Evolutionary conservation across 305 asterid species (phyloP).

Genomic region (Andrographis paniculata): DNA sequence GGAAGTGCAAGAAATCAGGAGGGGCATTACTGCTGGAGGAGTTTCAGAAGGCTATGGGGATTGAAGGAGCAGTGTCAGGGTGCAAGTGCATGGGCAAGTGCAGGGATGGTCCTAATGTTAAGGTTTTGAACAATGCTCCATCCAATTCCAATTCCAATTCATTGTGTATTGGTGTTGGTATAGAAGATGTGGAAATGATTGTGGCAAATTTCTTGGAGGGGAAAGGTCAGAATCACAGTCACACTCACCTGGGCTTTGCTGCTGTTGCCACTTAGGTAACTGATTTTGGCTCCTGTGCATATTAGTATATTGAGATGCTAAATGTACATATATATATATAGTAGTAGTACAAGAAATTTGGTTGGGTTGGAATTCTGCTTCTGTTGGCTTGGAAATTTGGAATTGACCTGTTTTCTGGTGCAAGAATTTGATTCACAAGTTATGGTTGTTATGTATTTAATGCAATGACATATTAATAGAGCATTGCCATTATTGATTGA

Average conservation of each 20-base stretch:
- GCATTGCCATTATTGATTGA: no score
- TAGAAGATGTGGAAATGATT: constrained; percentile 63
- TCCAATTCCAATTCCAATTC: constrained; percentile 18
- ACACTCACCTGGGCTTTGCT: constrained; percentile 28
- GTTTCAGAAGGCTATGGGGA: constrained; percentile 45
- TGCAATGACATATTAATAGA: no score
- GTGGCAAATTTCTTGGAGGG: constrained; percentile 42
- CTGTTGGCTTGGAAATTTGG: no score
- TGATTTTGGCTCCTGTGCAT: no score
- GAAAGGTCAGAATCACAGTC: constrained; percentile 10
- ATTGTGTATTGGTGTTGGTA: constrained; percentile 53
- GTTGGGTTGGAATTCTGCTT: no score
- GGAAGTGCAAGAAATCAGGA: constrained; percentile 84
- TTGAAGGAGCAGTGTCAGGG: constrained; percentile 57
- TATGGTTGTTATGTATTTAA: no score
- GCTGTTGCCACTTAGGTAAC: constrained; percentile 6
- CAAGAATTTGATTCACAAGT: no score
- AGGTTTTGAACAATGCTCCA: constrained; percentile 26
- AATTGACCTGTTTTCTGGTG: no score
- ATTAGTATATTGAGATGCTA: no score
- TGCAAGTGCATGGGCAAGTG: constrained; percentile 97
- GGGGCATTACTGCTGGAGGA: constrained; percentile 44
- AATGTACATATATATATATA: no score
- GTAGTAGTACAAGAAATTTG: no score
- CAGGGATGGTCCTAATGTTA: constrained; percentile 72